Evolutionary conservation across 768 basidiomycete genomes (phyloP).

Genomic region (Tulasnella sp.): DNA sequence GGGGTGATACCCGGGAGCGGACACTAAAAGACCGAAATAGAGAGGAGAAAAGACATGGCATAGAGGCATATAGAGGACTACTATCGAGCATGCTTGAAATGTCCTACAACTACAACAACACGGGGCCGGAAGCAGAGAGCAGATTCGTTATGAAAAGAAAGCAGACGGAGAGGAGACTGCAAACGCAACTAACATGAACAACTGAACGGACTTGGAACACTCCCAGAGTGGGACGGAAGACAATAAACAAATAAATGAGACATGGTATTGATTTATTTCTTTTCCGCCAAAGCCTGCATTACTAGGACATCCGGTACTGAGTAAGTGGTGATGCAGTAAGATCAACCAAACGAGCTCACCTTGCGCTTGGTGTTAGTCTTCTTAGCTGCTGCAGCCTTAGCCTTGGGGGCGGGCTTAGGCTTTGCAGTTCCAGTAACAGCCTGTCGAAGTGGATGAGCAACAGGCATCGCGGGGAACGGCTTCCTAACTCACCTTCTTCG

Average conservation of each 20-base stretch:
- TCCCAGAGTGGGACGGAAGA: conserved; percentile 14
- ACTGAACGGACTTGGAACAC: background rate
- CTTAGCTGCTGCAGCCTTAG: conserved; percentile 26
- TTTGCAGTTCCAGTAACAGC: conserved; percentile 23
- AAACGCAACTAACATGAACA: background rate
- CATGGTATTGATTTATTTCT: conserved; percentile 13
- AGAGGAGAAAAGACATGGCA: conserved; percentile 3
- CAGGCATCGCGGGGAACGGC: background rate
- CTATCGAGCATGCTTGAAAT: conserved; percentile 7
- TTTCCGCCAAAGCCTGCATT: background rate
- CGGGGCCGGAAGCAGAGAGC: conserved; percentile 4
- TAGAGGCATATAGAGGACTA: background rate
- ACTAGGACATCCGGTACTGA: background rate
- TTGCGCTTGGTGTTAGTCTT: conserved; percentile 21
- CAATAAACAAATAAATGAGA: conserved; percentile 7
- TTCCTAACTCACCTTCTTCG: conserved; percentile 14
- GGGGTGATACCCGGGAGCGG: background rate
- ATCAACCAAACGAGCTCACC: conserved; percentile 6
- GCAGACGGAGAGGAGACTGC: background rate
- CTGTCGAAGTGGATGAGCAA: background rate
- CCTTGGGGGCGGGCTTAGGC: conserved; percentile 22
- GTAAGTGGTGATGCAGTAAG: background rate
- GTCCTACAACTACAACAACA: conserved; percentile 23
- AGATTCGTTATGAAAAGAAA: background rate
- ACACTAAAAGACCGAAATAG: background rate